Base-by-base conservation (phyloP, 176 grass and related monocot genomes). In the Juncus effusus region DNA sequence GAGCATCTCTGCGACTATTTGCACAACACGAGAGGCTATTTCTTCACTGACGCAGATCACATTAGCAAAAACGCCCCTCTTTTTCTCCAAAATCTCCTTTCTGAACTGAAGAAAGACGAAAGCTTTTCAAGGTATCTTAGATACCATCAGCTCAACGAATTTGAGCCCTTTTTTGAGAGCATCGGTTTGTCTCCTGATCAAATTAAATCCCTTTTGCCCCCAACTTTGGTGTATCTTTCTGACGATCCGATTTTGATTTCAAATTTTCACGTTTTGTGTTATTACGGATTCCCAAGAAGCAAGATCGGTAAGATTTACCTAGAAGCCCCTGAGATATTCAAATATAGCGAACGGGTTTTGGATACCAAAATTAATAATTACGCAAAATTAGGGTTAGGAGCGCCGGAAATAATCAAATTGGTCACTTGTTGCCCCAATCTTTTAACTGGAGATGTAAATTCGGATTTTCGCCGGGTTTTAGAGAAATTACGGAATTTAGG, bases 151-250 rank as follows among this genome's bases (percentile, higher is more conserved):
- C 83, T 88, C 16, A 88, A 84, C 60, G 85, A 88, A 42, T 89
- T 89, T 12, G 86, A 89, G 62, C 81, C 86, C 7, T 84, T 89
- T 54, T 89, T 89, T 3, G 78, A 84, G 65, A 89, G 77, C 62
- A 71, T 89, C 40, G 86, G 86, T 40, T 71, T 84, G 14, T 54
- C 70, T 10, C 69, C 74, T 15, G 69, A 14, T 3, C 69, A 81
- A 62, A 13, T 77, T n/a, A 41, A 64, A 40, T 40, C 42, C 47
- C 39, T 89, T 50, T 75, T 89, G 45, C 81, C 81, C 77, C 60
- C 16, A 47, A 47, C 9, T 47, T 2, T 81, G 6, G 73, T 88
- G 62, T 88, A 78, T 66, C 74, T 89, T 40, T 70, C 59, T 13
- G 86, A 89, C 6, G 77, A 83, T 38, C 12, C 76, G 3, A 10